Evolutionary conservation across 2,329 filamentous ascomycete genomes (phyloP), one percentile per base, ranked within the genome.

Genomic region (Cryphonectria japonica): DNA sequence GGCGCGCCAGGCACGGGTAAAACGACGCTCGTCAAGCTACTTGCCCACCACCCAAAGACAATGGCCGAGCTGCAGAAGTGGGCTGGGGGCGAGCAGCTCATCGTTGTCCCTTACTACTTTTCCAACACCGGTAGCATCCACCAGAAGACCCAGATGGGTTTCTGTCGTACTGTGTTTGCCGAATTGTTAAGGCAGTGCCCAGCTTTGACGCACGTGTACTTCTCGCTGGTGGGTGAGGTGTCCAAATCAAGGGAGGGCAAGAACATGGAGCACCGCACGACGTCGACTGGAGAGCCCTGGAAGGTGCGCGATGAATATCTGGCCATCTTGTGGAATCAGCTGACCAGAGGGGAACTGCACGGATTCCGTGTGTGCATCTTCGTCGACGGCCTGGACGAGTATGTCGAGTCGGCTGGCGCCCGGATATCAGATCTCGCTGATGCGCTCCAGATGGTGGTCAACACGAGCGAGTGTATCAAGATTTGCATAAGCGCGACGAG

Each of bases 1-100:
- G 71, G 73, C 1, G 70, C 71, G 14, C 60, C 71, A 5, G 73
- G 73, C 11, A 67, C 67, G 0, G 73, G 73, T 1, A 74, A 74
- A 57, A 73, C 67, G 16, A 74, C 73, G 1, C 61, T 74, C 0
- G 67, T 74, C 67, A 74, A 73, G 46, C 67, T 71, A n/a, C 6
- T 73, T 1, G 68, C n/a, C 65, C 52, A 71, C 2, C 39, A 73
- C 34, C 64, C 43, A 22, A 59, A 65, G 16, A 62, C 62, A 6
- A 57, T 37, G 34, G 16, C 11, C 9, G 50, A 67, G 64, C 67
- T 73, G 32, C 43, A 63, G 22, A 26, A 52, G 6, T 74, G 73
- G 71, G 71, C 71, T 4, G 63, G 32, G 2, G 37, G 43, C 4
- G 67, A 66, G 46, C 59, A 69, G 57, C 67, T 74, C n/a, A 57